phyloP scores from a whole-genome alignment of 2,329 filamentous ascomycete species.

The Aureobasidium musti region DNA sequence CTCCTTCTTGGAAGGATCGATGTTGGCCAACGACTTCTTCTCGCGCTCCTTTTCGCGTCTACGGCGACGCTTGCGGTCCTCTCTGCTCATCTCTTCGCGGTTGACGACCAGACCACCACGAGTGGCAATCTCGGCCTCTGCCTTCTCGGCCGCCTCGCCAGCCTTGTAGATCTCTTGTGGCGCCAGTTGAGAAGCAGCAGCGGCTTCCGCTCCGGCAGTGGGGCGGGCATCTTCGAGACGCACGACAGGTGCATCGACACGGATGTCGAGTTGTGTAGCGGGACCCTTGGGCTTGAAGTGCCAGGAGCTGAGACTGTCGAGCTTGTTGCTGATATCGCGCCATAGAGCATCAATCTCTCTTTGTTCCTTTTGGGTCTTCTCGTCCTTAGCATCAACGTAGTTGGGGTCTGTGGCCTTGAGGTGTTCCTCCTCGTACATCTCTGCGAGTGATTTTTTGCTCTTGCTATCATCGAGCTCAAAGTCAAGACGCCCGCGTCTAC shows the following conservation, averaged over 20 bases:
- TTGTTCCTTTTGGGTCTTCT: conserved; percentile 75
- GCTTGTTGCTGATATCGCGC: conserved; percentile 74
- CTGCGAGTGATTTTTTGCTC: conserved; percentile 80
- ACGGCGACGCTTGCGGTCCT: conserved; percentile 76
- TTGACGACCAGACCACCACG: conserved; percentile 68
- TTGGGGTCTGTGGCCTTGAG: conserved; percentile 71
- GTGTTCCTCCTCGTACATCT: conserved; percentile 93
- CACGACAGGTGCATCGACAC: conserved; percentile 87
- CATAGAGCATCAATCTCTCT: conserved; percentile 80
- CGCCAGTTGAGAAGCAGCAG: conserved; percentile 72
- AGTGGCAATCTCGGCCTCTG: conserved; percentile 69
- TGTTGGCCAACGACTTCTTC: conserved; percentile 65
- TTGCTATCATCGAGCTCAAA: conserved; percentile 86
- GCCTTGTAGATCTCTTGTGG: conserved; percentile 92
- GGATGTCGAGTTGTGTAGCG: conserved; percentile 78
- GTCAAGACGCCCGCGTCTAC: conserved; percentile 64
- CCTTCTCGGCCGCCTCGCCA: conserved; percentile 60
- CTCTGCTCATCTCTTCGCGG: conserved; percentile 81
- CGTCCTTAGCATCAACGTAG: conserved; percentile 78
- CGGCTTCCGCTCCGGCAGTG: conserved; percentile 72
- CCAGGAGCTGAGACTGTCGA: conserved; percentile 90
- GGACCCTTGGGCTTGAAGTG: conserved; percentile 91
- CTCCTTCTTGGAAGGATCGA: conserved; percentile 49
- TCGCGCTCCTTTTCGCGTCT: conserved; percentile 74
- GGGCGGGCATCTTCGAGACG: conserved; percentile 95